Base-by-base conservation (phyloP, 768 basidiomycete genomes). In the Lanmaoa rubissima region DNA sequence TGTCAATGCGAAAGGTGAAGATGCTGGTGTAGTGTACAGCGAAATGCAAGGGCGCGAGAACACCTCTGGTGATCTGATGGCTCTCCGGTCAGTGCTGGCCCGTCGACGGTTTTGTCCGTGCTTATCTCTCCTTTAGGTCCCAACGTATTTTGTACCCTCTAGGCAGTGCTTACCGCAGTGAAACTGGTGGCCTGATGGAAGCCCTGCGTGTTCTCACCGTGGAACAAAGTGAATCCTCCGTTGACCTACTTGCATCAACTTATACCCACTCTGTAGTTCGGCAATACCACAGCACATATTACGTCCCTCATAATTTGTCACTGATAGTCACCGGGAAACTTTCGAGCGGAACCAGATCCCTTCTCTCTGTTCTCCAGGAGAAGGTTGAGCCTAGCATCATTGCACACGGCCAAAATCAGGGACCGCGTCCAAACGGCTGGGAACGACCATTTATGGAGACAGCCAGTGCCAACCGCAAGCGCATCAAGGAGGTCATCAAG, bases 1-100 rank as follows among this genome's bases (percentile, higher is more conserved):
- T 72, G 85, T 98, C 61, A 90, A 98, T 70, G 82, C 82, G 2
- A 85, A 91, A 66, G 96, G 94, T 9, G 84, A 95, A 63, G 85
- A 98, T 66, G 90, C 92, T 16, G 97, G 97, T 38, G 97, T 99
- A 1, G 96, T 98, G 11, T 98, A 97, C 72, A 90, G 89, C 66
- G 91, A 94, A 75, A 97, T 97, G 94, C 92, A 95, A 74, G 94
- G 94, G 1, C 82, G 96, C 46, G 88, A 98, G 76, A 98, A 98
- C 67, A 94, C 91, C 0, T 84, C 92, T 2, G 86, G 84, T 11
- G 95, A 98, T 74, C 76, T 98, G 43, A 94, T 97, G 90, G 85
- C 87, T 38, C 80, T 94, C 28, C 76, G 84, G 93, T 94, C 60
- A 42, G 84, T 77, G 35, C 31, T 16, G 17, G 11, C 28, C 24